These are phyloP conservation scores for Cymbidium sinense DNA, from an alignment of 106 monocot species.

Conservation along the genomic window DNA sequence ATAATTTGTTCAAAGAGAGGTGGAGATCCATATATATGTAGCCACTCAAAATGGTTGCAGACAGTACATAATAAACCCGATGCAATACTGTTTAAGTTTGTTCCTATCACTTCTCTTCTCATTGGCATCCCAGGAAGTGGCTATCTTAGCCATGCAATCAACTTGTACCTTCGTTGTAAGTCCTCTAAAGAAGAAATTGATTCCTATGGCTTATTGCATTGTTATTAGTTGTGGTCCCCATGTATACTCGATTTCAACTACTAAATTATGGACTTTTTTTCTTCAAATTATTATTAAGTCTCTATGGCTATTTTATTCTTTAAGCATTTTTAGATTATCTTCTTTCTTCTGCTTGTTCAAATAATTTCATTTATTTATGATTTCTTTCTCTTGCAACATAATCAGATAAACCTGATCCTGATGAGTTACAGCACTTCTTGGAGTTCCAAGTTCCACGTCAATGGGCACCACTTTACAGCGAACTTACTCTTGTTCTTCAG, in stretches of 20 bases:
- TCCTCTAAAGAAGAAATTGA: neutral
- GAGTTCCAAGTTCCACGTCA: slow-evolving; percentile 95
- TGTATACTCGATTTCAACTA: neutral
- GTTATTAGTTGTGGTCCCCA: neutral
- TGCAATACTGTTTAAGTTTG: slow-evolving; percentile 81
- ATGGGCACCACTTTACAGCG: slow-evolving; percentile 89
- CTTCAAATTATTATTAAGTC: neutral
- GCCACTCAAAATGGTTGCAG: slow-evolving; percentile 78
- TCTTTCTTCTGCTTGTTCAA: neutral
- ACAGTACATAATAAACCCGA: slow-evolving; percentile 71
- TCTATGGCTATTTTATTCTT: neutral
- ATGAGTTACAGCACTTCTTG: slow-evolving; percentile 75
- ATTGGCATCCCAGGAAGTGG: slow-evolving; percentile 87
- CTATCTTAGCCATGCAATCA: slow-evolving; percentile 97
- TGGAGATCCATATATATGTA: slow-evolving; percentile 46
- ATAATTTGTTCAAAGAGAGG: slow-evolving; percentile 85
- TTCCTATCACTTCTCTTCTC: slow-evolving; percentile 92
- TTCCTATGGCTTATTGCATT: neutral
- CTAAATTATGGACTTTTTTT: neutral
- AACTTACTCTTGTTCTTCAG: slow-evolving; percentile 74
- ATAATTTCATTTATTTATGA: neutral
- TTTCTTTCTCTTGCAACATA: neutral
- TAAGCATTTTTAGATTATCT: neutral
- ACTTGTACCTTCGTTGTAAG: slow-evolving; percentile 97
- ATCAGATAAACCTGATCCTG: slow-evolving; percentile 81